These are phyloP conservation scores for Nephelium lappaceum DNA, from an alignment of 345 rosid species.

Conservation along the genomic window DNA sequence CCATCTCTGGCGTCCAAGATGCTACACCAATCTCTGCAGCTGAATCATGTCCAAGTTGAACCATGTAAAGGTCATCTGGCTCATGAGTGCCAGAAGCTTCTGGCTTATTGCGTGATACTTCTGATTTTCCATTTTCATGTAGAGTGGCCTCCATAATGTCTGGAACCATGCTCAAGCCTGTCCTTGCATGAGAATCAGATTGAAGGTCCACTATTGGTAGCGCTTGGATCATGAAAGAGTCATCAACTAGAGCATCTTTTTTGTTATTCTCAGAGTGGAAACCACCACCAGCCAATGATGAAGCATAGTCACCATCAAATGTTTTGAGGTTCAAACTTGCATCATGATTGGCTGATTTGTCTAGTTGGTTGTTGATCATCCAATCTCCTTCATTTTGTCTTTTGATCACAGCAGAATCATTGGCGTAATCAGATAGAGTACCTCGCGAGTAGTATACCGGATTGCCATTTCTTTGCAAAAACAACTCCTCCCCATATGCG, in stretches of 20 bases:
- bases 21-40: constrained; percentile 40
- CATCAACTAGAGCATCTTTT: constrained; percentile 63
- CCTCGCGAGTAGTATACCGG: constrained; percentile 34
- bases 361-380: constrained; percentile 52
- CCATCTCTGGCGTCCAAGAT: constrained; percentile 84
- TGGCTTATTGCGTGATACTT: constrained; percentile 33
- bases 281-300: constrained; percentile 37
- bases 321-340: constrained; percentile 43
- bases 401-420: constrained; percentile 50
- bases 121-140: constrained; percentile 40
- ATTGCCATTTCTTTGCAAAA: constrained; percentile 41
- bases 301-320: constrained; percentile 47
- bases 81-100: constrained; percentile 39
- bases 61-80: constrained; percentile 95
- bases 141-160: constrained; percentile 50
- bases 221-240: constrained; percentile 87
- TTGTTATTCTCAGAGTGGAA: constrained; percentile 37
- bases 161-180: constrained; percentile 66
- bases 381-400: constrained; percentile 71
- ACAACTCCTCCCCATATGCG: constrained; percentile 55
- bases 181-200: constrained; percentile 46
- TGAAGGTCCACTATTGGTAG: constrained; percentile 47
- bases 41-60: constrained; percentile 67
- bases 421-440: constrained; percentile 42
- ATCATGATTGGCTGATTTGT: constrained; percentile 36